Evolutionary conservation across 139 green algal genomes (phyloP), one percentile per base, ranked within the genome.

Genomic region (Chlorella sorokiniana): DNA sequence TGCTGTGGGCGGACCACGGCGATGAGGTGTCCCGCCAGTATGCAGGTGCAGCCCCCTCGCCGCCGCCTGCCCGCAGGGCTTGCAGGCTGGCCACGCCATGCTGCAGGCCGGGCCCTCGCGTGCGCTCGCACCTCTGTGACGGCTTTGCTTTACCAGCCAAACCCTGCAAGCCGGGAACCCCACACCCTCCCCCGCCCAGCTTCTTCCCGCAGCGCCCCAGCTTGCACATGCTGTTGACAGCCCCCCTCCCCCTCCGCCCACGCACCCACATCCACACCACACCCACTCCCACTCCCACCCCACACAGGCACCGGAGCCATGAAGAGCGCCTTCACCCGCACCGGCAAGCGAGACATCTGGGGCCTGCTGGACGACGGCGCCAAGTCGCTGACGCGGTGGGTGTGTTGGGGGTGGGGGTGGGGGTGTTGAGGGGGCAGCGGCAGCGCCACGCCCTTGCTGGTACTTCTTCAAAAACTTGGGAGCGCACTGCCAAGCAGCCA

Each of bases 271-370:
- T 44, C n/a, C 10, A 31, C 27, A 40, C 63, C 38, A 3, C 38
- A 11, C 38, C 10, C 4, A 35, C 37, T n/a, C 65, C 37, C 14
- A 35, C 10, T 48, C 65, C 65, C n/a, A 9, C 16, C 62, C 62
- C 31, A 35, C 37, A n/a, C 35, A n/a, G 27, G 41, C 68, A 56
- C 38, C 16, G 41, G 72, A 23, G 72, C 72, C 51, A 92, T 98
- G 80, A 97, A 98, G 88, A 93, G 86, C 65, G 93, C 90, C 54
- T 98, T 97, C 89, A 97, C 94, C 1, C 92, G 95, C 78, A 97
- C 93, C 25, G 95, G 95, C 81, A 94, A 96, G 89, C 89, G 94
- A 75, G 94, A 92, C 27, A 70, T 92, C 0, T 89, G 80, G 27
- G 94, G 95, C 31, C 80, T 98, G 31, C 41, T 97, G 42, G 94